Conservation (phyloP, 31 red algal genomes). For the Endocladia muricata region DNA sequence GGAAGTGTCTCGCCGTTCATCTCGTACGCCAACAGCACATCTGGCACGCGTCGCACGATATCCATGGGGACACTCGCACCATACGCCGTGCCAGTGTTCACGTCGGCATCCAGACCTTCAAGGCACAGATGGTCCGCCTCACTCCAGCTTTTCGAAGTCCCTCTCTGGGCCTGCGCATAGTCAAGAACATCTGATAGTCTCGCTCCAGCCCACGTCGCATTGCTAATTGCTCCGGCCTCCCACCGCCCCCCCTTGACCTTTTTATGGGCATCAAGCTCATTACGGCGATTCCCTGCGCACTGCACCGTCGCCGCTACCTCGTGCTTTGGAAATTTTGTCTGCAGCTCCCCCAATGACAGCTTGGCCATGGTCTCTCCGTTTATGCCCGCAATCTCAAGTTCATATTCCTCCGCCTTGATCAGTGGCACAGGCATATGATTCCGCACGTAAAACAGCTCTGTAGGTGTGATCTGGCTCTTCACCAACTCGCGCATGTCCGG, state of each 20-base stretch:
- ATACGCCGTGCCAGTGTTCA: constrained; percentile 36
- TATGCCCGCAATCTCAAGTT: constrained; percentile 19
- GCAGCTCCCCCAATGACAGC: constrained; percentile 60
- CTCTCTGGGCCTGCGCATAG: background rate
- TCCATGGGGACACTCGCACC: constrained; percentile 74
- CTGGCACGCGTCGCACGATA: constrained; percentile 25
- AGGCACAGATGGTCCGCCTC: constrained; percentile 55
- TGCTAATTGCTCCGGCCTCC: constrained; percentile 79
- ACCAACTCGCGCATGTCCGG: constrained; percentile 33
- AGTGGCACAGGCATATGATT: constrained; percentile 89
- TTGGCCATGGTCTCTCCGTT: constrained; percentile 20
- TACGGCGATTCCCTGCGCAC: constrained; percentile 92
- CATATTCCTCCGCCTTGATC: constrained; percentile 25
- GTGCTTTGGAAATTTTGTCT: constrained; percentile 50
- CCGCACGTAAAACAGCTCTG: constrained; percentile 86
- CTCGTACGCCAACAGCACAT: constrained; percentile 84
- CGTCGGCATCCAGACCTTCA: constrained; percentile 78
- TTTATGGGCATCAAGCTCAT: constrained; percentile 63
- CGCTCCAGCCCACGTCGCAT: constrained; percentile 80
- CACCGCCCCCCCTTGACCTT: constrained; percentile 73
- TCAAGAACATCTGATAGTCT: constrained; percentile 68
- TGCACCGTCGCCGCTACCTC: constrained; percentile 61
- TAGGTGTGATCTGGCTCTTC: constrained; percentile 50
- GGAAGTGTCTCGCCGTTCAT: constrained; percentile 88
- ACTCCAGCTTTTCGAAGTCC: background rate